Conservation (phyloP, 371 early-diverging fungal genomes). For the Entomophthora muscae region DNA sequence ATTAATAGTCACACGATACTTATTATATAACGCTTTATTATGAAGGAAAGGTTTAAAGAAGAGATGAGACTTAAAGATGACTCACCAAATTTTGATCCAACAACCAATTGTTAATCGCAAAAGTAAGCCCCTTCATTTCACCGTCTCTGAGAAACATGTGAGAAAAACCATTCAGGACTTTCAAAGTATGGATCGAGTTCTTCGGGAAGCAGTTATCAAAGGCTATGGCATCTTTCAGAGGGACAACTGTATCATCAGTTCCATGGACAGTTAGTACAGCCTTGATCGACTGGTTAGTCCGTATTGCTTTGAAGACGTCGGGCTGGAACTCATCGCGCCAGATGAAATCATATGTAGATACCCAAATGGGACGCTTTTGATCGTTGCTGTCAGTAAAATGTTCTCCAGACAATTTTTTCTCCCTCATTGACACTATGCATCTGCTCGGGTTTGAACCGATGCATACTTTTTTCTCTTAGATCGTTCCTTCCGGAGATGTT, state of each 20-base stretch:
- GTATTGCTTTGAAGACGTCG: neutral
- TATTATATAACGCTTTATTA: no score
- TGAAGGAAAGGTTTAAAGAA: neutral
- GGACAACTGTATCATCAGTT: slow-evolving; percentile 10
- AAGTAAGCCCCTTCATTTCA: neutral
- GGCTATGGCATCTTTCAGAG: slow-evolving; percentile 4
- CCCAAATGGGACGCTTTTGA: neutral
- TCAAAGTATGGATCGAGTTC: neutral
- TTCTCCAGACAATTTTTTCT: neutral
- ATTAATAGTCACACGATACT: no score
- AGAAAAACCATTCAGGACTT: neutral
- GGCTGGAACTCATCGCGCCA: neutral
- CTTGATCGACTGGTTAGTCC: neutral
- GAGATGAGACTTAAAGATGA: neutral
- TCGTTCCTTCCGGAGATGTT: slow-evolving; percentile 1
- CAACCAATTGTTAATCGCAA: neutral
- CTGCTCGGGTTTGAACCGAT: neutral
- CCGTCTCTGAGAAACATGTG: neutral
- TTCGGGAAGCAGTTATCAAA: neutral
- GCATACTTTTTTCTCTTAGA: neutral
- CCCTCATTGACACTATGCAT: neutral
- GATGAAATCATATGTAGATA: neutral
- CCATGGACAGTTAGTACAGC: slow-evolving; percentile 12
- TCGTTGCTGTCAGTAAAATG: neutral
- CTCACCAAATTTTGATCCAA: neutral